phyloP scores from a whole-genome alignment of 1,284 basidiomycete species.

The Trichosporon faecale region DNA sequence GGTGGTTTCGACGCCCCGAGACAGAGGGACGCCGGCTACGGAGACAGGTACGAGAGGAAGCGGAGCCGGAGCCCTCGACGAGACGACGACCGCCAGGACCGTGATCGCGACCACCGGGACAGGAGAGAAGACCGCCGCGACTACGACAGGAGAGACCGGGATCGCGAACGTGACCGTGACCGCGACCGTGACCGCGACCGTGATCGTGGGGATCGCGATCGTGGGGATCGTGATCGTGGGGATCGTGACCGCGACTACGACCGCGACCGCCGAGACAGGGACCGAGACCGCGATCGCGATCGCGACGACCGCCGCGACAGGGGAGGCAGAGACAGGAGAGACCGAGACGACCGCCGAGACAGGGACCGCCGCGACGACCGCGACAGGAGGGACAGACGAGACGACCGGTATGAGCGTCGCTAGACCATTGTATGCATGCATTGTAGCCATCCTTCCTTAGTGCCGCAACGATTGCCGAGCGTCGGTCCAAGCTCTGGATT shows the following conservation, averaged over 20 bases:
- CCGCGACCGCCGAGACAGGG: background rate
- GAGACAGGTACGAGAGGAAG: slow-evolving; percentile 19
- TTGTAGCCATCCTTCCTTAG: background rate
- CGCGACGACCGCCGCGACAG: background rate
- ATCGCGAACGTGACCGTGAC: background rate
- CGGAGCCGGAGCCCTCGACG: slow-evolving; percentile 29
- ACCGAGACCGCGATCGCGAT: background rate
- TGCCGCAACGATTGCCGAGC: background rate
- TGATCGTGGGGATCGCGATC: background rate
- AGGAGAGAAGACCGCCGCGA: slow-evolving; percentile 13
- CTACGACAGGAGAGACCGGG: slow-evolving; percentile 7
- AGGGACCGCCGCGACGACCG: background rate
- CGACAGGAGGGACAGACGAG: background rate
- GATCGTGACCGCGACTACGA: background rate
- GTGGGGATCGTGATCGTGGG: background rate
- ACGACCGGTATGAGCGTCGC: background rate
- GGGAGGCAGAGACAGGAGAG: too few species aligned
- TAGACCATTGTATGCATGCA: slow-evolving; percentile 2
- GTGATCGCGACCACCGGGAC: slow-evolving; percentile 19
- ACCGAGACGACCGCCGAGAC: background rate
- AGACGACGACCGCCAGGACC: slow-evolving; percentile 13
- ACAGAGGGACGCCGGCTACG: slow-evolving; percentile 19
- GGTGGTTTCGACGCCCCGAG: slow-evolving; percentile 27
- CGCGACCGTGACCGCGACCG: background rate
- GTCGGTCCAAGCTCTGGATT: background rate